Base-by-base conservation (phyloP, 140 eudicot genomes). In the Flaveria floridana region DNA sequence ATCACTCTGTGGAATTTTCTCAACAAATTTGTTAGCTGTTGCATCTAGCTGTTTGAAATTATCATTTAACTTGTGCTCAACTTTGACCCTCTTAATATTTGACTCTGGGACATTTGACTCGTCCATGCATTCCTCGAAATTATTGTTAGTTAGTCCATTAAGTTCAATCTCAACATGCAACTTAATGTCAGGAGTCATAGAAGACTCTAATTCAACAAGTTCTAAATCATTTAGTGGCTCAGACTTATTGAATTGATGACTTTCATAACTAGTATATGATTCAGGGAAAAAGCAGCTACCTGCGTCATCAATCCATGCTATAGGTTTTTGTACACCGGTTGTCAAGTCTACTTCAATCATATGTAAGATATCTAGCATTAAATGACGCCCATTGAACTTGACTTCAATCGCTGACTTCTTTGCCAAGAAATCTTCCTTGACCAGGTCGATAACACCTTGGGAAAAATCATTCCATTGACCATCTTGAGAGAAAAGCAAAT, bases 291-390 rank as follows among this genome's bases (percentile, higher is more conserved):
- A 93, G 55, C 96, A 86, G 63, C 77, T 76, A 18, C 93, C 97
- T 28, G 63, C 79, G 58, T 85, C 91, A 81, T 93, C 98, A 71
- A 93, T 93, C 98, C 98, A 93, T 2, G 97, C 96, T 65, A 93
- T 90, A 23, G 98, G 97, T 50, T 86, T 82, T 58, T 81, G 85
- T 20, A 59, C 34, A 70, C 96, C 95, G 1, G 93, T 83, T 71
- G 77, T 81, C 80, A 93, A 37, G 76, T 93, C 96, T 72, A 93
- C 10, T 76, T 83, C 84, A 47, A 70, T 81, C 97, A 87, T 90
- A 79, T 73, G 87, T 71, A 89, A 73, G 16, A 93, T 65, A 65
- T 93, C 93, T 14, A 93, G 75, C 62, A 87, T 52, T 74, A 83
- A 19, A 71, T 75, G 74, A 8, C 53, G 72, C 44, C 87, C 85